These are phyloP conservation scores for Elaphomyces granulatus DNA, from an alignment of 495 filamentous ascomycete genomes.

Conservation along the genomic window DNA sequence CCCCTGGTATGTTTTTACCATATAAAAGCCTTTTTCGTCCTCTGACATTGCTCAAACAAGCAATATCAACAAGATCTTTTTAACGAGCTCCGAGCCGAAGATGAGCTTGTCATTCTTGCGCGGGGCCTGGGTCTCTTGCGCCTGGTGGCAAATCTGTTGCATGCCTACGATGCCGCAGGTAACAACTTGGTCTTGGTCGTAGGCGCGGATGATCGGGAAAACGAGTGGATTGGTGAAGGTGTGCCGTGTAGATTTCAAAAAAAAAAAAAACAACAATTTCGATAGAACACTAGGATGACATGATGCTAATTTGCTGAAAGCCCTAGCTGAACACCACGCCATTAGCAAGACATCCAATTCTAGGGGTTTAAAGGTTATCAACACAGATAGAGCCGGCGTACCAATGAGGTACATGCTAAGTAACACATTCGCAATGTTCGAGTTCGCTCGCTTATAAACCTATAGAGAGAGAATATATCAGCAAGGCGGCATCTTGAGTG, in stretches of 20 bases:
- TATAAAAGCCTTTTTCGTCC: neutral
- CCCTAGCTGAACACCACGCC: conserved; percentile 84
- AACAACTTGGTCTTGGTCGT: conserved; percentile 83
- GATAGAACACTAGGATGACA: too few species aligned
- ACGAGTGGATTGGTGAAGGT: conserved; percentile 83
- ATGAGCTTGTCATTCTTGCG: conserved; percentile 84
- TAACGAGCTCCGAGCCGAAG: conserved; percentile 73
- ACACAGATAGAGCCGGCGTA: conserved; percentile 85
- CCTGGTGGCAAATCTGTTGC: conserved; percentile 82
- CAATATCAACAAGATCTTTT: conserved; percentile 87
- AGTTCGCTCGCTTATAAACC: conserved; percentile 8
- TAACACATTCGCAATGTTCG: neutral
- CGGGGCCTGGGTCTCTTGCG: conserved; percentile 85
- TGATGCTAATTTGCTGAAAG: conserved; percentile 24
- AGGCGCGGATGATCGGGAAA: conserved; percentile 85
- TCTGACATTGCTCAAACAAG: conserved; percentile 19
- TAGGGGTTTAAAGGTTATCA: conserved; percentile 77
- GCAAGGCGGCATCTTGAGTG: conserved; percentile 82
- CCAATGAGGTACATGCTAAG: conserved; percentile 38
- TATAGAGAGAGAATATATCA: conserved; percentile 75
- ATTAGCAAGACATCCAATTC: conserved; percentile 64
- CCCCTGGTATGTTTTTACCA: conserved; percentile 49
- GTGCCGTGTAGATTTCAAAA: too few species aligned
- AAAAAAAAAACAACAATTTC: too few species aligned
- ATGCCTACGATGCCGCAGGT: conserved; percentile 91